phyloP scores from a whole-genome alignment of 306 rosid species.

The Lathyrus oleraceus region DNA sequence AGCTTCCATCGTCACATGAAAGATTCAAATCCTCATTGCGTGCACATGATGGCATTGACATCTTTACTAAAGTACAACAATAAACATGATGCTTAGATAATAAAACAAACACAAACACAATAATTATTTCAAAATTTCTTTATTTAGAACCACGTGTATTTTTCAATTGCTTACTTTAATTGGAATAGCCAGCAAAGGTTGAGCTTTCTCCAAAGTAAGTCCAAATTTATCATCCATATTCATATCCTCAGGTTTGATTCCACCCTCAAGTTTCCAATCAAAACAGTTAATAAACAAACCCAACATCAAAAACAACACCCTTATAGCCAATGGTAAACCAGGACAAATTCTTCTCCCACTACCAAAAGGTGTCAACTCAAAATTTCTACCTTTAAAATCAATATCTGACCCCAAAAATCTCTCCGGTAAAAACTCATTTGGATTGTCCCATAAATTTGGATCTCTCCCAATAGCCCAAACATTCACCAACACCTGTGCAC shows the following conservation, averaged over 20 bases:
- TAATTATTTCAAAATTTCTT: neutral
- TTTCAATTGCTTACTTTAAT: neutral
- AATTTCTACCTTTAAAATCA: conserved; percentile 31
- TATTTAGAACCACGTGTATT: neutral
- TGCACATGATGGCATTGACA: neutral
- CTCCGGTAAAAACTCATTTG: conserved; percentile 24
- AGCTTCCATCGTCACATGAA: neutral
- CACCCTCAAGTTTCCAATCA: conserved; percentile 38
- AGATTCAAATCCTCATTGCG: neutral
- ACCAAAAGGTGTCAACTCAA: conserved; percentile 37
- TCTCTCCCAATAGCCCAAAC: conserved; percentile 43
- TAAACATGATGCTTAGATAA: neutral
- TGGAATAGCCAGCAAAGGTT: conserved; percentile 23
- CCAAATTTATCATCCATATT: conserved; percentile 40
- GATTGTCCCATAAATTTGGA: conserved; percentile 30
- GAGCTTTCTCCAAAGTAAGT: conserved; percentile 35
- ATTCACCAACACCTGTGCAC: conserved; percentile 31
- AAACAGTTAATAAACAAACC: conserved; percentile 33
- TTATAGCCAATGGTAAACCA: conserved; percentile 36
- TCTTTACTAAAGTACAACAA: neutral
- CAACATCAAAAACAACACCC: conserved; percentile 31
- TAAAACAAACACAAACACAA: neutral
- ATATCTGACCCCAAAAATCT: conserved; percentile 29
- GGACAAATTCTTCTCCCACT: conserved; percentile 37
- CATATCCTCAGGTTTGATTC: conserved; percentile 17